Percentiles rank a stretch among this genome's conserved stretches.
phyloP scores from a whole-genome alignment of 2,329 filamentous ascomycete species.

The Paraconiothyrium brasiliense region DNA sequence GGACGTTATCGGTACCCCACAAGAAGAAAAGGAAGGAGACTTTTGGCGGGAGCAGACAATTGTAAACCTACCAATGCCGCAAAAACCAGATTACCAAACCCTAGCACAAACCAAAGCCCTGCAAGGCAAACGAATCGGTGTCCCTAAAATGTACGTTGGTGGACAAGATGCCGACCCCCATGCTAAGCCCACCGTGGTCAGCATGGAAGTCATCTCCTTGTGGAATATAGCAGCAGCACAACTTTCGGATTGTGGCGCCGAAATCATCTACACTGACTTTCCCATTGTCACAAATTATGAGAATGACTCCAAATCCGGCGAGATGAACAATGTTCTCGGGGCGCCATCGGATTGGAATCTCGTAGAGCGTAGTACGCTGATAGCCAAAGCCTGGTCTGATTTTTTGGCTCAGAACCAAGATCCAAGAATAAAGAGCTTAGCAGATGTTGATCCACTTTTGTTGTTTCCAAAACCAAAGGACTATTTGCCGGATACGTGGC shows the following conservation, averaged over 20 bases:
- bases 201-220: slow-evolving; percentile 49
- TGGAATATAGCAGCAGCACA: slow-evolving; percentile 47
- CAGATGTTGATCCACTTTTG: slow-evolving; percentile 44
- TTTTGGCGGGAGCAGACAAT: slow-evolving; percentile 65
- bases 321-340: slow-evolving; percentile 6
- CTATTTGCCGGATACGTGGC: slow-evolving; percentile 51
- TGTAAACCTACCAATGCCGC: slow-evolving; percentile 52
- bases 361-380: slow-evolving; percentile 59
- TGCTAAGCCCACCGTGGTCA: slow-evolving; percentile 49
- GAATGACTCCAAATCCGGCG: slow-evolving; percentile 31
- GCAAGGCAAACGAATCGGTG: slow-evolving; percentile 57
- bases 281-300: slow-evolving; percentile 59
- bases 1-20: slow-evolving; percentile 58
- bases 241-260: slow-evolving; percentile 55
- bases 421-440: slow-evolving; percentile 2
- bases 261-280: slow-evolving; percentile 56
- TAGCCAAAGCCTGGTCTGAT: slow-evolving; percentile 63
- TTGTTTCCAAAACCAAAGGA: slow-evolving; percentile 49
- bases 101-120: slow-evolving; percentile 47
- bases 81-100: slow-evolving; percentile 47
- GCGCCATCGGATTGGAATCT: slow-evolving; percentile 52
- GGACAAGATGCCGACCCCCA: slow-evolving; percentile 41
- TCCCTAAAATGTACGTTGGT: slow-evolving; percentile 63
- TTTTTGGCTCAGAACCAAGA: slow-evolving; percentile 49
- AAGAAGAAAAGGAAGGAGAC: slow-evolving; percentile 56